These are phyloP conservation scores for Gyromitra esculenta DNA, from an alignment of 2,329 filamentous ascomycete genomes.

Conservation along the genomic window DNA sequence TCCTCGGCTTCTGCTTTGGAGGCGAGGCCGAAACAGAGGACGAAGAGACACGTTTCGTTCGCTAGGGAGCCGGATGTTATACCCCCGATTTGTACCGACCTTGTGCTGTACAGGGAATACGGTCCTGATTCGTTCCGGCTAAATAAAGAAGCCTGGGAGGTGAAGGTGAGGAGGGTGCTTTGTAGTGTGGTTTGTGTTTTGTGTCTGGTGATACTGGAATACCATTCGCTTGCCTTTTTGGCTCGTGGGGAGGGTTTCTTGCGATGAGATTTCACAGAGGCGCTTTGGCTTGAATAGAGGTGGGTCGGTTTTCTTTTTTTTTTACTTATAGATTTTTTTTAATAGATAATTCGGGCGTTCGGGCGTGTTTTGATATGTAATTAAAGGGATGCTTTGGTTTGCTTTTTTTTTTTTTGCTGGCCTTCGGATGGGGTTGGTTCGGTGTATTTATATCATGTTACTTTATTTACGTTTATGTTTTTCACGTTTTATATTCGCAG, in stretches of 20 bases:
- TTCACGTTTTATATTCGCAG: no score
- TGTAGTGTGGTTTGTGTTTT: neutral
- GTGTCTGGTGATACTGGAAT: neutral
- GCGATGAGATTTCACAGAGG: neutral
- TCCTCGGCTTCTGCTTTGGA: neutral
- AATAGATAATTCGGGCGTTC: no score
- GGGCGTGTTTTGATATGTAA: no score
- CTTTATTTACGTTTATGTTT: no score
- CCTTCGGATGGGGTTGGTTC: no score
- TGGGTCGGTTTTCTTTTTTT: no score
- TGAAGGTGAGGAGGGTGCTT: neutral
- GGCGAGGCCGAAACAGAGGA: conserved; percentile 4
- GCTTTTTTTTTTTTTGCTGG: no score
- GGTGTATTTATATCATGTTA: no score
- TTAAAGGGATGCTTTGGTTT: no score
- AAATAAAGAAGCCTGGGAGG: neutral
- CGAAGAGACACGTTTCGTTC: conserved; percentile 23
- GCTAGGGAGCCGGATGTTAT: conserved; percentile 13
- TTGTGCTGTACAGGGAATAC: conserved; percentile 38
- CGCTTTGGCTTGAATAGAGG: neutral
- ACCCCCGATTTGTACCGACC: conserved; percentile 33
- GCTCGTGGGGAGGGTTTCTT: neutral
- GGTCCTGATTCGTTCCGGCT: neutral
- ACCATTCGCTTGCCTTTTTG: neutral
- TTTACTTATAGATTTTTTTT: no score